Evolutionary conservation across 768 basidiomycete genomes (phyloP), one percentile per base, ranked within the genome.

Genomic region (Dioszegia aurantiaca): DNA sequence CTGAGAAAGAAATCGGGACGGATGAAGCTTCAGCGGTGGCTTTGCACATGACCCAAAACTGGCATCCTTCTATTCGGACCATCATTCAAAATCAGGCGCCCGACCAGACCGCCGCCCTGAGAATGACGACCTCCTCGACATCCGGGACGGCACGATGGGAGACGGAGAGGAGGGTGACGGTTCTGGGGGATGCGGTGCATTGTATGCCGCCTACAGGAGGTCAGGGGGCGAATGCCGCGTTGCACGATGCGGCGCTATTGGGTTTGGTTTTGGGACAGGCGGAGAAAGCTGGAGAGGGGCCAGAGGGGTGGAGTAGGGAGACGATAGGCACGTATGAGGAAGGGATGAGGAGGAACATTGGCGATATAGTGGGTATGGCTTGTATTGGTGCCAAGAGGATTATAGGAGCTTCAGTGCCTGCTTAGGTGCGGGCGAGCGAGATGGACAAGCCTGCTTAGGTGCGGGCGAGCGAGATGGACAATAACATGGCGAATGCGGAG

Each of bases 181-280:
- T 64, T 30, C 33, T 64, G 12, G 63, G 63, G 14, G 63, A 64
- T 28, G 63, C 63, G 26, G 26, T 64, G 2, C 63, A 64, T 42
- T 53, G 41, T 44, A 61, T 64, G 59, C 59, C 63, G 16, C 63
- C 63, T 8, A 61, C 63, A 14, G 63, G 59, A 16, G 62, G 59
- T 1, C 48, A 52, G 26, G 63, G 63, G 19, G 63, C 63, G 11
- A 64, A 64, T 41, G 16, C 55, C 3, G 63, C 63, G 12, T 11
- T 64, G 48, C 27, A 43, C 19, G 63, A 64, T 53, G 63, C 59
- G 11, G 55, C 47, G 6, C 10, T 40, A 2, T 27, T 63, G 14
- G 58, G 31, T 16, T 12, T 36, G 27, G 30, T 39, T 24, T 44
- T 61, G 33, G 55, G 33, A 2, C 14, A 23, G n/a, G 52, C 19